These are phyloP conservation scores for Platanus orientalis DNA, from an alignment of 164 flowering plant genomes.

Conservation along the genomic window DNA sequence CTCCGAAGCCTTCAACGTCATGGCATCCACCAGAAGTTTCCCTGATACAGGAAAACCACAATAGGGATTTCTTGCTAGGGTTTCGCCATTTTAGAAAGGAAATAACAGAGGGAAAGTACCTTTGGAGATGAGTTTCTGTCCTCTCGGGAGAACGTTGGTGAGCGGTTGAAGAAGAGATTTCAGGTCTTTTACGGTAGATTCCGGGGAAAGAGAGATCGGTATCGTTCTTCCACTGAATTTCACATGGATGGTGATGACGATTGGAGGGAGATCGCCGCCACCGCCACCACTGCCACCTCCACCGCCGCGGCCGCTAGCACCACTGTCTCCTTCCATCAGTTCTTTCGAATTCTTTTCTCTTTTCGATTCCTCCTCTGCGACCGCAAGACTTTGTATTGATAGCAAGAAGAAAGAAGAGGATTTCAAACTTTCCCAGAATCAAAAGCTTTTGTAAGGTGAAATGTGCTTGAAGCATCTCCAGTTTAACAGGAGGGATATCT, in stretches of 20 bases:
- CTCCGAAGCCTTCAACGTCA: conserved; percentile 44
- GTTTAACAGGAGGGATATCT: no score
- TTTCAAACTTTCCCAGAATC: no score
- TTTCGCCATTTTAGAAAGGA: neutral
- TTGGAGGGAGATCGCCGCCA: neutral
- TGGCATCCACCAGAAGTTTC: conserved; percentile 51
- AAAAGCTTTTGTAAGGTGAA: no score
- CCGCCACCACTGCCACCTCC: neutral
- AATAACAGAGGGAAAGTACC: conserved; percentile 29
- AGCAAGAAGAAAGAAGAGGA: no score
- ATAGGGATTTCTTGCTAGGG: no score
- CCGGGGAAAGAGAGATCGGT: conserved; percentile 23
- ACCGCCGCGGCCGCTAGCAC: neutral
- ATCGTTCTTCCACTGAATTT: conserved; percentile 28
- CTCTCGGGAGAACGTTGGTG: conserved; percentile 85
- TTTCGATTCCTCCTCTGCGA: neutral
- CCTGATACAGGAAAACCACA: conserved; percentile 33
- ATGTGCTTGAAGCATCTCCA: no score
- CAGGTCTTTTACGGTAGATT: conserved; percentile 50
- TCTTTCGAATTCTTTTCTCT: neutral
- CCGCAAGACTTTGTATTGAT: no score
- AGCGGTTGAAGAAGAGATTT: conserved; percentile 68
- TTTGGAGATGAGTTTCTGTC: conserved; percentile 85
- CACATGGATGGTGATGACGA: conserved; percentile 13
- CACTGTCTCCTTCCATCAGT: neutral